A percentile compares a stretch with the other conserved stretches of the same genome.
phyloP scores from a whole-genome alignment of 2,329 filamentous ascomycete species.

The Beauveria asiatica region DNA sequence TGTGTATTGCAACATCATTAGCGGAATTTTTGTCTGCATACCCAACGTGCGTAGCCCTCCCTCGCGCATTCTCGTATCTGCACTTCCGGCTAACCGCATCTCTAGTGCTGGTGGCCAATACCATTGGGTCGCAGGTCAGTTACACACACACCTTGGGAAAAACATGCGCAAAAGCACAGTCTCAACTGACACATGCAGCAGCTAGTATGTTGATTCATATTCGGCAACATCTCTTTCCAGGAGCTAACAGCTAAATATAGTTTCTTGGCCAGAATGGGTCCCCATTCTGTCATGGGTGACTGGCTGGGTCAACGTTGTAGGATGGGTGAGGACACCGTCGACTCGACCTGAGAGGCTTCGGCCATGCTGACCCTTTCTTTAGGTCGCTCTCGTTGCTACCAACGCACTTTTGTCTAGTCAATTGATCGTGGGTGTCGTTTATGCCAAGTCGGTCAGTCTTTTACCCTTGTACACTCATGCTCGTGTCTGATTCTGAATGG shows the following conservation, averaged over 20 bases:
- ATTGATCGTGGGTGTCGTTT: constrained; percentile 57
- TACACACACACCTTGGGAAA: constrained; percentile 39
- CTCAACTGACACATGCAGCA: constrained; percentile 18
- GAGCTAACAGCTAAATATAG: constrained; percentile 3
- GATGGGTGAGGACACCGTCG: constrained; percentile 36
- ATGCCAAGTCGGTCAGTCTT: constrained; percentile 37
- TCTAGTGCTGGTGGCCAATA: constrained; percentile 49
- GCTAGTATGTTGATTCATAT: constrained; percentile 1
- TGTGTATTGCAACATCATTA: constrained; percentile 51
- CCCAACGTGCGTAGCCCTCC: constrained; percentile 25
- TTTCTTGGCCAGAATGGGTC: constrained; percentile 19
- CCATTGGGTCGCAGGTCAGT: constrained; percentile 56
- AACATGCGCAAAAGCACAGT: constrained; percentile 30
- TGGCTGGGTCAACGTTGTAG: constrained; percentile 58
- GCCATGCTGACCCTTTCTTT: neutral
- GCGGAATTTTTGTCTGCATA: constrained; percentile 63
- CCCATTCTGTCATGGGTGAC: constrained; percentile 24
- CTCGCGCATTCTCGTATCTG: neutral
- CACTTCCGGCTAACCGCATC: neutral
- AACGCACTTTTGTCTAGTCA: constrained; percentile 59
- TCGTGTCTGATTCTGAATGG: neutral
- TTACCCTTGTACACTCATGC: neutral
- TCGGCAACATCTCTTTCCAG: neutral
- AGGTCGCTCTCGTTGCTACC: constrained; percentile 55
- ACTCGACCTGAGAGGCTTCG: neutral